Evolutionary conservation across 2,329 filamentous ascomycete genomes (phyloP), one percentile per base, ranked within the genome.

Genomic region (Orbilia oligospora): DNA sequence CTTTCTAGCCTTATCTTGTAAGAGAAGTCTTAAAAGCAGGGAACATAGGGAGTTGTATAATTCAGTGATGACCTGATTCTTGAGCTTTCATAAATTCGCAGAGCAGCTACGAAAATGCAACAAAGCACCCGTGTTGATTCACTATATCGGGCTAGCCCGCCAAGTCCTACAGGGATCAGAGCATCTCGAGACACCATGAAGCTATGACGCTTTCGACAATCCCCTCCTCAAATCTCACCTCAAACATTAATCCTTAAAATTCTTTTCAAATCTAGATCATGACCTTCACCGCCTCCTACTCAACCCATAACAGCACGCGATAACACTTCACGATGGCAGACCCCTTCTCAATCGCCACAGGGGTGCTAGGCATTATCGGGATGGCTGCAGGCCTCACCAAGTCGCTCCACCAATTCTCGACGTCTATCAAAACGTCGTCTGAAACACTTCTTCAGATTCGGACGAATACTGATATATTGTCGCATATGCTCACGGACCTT

Each of bases 401-500:
- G n/a, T 71, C 67, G 10, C 63, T 77, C 8, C 73, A 77, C 61
- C 67, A 77, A 14, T 77, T 77, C 53, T 67, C 67, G 8, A 66
- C 61, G 5, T 61, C 73, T 10, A 49, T 77, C 44, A 77, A 71
- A 56, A 71, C 67, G 12, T 71, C 73, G 3, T 71, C 73, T 22
- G 73, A 77, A 33, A 77, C 73, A 3, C 16, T 77, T 2, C 33
- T 55, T 18, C 73, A 77, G 41, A 77, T 77, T 44, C 68, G 36
- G 27, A 68, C 44, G 3, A 71, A 71, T n/a, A 71, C 67, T n/a
- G 36, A 77, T 30, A 68, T 77, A 4, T 48, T 77, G 27, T 77
- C 73, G 14, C 73, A 77, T 27, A 77, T 77, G 73, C 67, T 77
- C 4, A 67, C 61, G 1, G 67, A 77, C n/a, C 55, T 77, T 33